Conservation (phyloP, 2,329 filamentous ascomycete species). For the Fusarium heterosporum region DNA sequence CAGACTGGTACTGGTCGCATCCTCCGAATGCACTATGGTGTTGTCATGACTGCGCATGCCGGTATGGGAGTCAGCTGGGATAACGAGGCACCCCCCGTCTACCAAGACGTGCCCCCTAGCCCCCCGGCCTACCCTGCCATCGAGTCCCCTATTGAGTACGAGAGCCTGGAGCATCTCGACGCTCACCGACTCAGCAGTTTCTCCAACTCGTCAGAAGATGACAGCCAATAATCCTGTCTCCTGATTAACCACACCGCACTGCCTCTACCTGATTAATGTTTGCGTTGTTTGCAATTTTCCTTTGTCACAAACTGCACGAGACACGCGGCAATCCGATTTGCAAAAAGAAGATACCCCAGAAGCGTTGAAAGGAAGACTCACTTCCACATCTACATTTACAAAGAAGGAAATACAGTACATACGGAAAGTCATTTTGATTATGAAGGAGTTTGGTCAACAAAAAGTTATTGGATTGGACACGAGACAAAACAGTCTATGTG, state of each 20-base stretch:
- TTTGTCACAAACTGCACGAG: slow-evolving; percentile 41
- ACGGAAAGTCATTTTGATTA: slow-evolving; percentile 34
- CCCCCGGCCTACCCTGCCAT: slow-evolving; percentile 75
- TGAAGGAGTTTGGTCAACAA: slow-evolving; percentile 26
- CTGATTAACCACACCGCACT: slow-evolving; percentile 1
- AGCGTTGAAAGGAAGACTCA: slow-evolving; percentile 45
- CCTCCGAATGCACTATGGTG: slow-evolving; percentile 89
- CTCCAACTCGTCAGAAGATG: slow-evolving; percentile 38
- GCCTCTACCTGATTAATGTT: slow-evolving; percentile 24
- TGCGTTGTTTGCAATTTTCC: slow-evolving; percentile 23
- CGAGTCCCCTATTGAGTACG: slow-evolving; percentile 55
- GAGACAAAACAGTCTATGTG: slow-evolving; percentile 33
- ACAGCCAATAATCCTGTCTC: slow-evolving; percentile 26
- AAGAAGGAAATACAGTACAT: slow-evolving; percentile 46
- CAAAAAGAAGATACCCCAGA: slow-evolving; percentile 47
- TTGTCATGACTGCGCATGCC: slow-evolving; percentile 82
- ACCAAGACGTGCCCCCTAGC: slow-evolving; percentile 90
- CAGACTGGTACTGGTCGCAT: slow-evolving; percentile 93
- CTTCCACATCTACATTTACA: slow-evolving; percentile 39
- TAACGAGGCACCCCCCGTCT: slow-evolving; percentile 92
- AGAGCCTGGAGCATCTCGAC: slow-evolving; percentile 53
- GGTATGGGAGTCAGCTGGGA: slow-evolving; percentile 97
- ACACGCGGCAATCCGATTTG: slow-evolving; percentile 46
- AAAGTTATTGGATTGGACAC: slow-evolving; percentile 26
- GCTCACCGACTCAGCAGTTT: slow-evolving; percentile 46